phyloP scores from a whole-genome alignment of 116 monocot genomes.

The Dioscorea cayenensis region DNA sequence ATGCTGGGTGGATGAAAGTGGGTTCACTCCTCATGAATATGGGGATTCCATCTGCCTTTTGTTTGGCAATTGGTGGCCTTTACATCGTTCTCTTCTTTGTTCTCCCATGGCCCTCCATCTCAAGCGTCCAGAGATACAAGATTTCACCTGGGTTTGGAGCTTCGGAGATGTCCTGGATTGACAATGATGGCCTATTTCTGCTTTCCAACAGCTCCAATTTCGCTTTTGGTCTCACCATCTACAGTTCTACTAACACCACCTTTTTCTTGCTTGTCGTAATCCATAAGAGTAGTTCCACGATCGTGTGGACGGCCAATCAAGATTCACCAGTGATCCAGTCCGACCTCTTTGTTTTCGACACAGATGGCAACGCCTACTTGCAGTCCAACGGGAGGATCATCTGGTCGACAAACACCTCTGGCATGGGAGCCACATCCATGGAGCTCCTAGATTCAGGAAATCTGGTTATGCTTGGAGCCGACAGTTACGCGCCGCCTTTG shows the following conservation, averaged over 20 bases:
- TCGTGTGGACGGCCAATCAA: slow-evolving; percentile 33
- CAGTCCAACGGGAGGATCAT: slow-evolving; percentile 2
- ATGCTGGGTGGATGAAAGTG: too few species aligned
- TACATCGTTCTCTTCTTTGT: background rate
- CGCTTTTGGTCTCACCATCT: slow-evolving; percentile 26
- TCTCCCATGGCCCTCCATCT: background rate
- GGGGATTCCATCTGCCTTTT: background rate
- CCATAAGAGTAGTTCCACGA: slow-evolving; percentile 1
- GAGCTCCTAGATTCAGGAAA: slow-evolving; percentile 22
- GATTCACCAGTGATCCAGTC: slow-evolving; percentile 11
- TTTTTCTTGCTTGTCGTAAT: slow-evolving; percentile 16
- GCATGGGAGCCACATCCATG: slow-evolving; percentile 11
- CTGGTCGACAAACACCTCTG: slow-evolving; percentile 26
- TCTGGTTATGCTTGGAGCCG: slow-evolving; percentile 10
- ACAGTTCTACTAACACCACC: slow-evolving; percentile 5
- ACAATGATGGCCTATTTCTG: slow-evolving; percentile 26
- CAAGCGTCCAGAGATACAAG: slow-evolving; percentile 1
- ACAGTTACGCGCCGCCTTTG: background rate
- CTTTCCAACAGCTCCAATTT: slow-evolving; percentile 20
- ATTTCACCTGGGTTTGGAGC: slow-evolving; percentile 12
- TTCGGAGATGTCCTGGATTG: slow-evolving; percentile 23
- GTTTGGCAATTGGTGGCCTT: background rate
- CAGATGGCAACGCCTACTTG: slow-evolving; percentile 11
- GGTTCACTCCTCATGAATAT: background rate
- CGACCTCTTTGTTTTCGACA: slow-evolving; percentile 17